Evolutionary conservation across 148 eudicot species (phyloP), one percentile per base, ranked within the genome.

Genomic region (Silene conica): DNA sequence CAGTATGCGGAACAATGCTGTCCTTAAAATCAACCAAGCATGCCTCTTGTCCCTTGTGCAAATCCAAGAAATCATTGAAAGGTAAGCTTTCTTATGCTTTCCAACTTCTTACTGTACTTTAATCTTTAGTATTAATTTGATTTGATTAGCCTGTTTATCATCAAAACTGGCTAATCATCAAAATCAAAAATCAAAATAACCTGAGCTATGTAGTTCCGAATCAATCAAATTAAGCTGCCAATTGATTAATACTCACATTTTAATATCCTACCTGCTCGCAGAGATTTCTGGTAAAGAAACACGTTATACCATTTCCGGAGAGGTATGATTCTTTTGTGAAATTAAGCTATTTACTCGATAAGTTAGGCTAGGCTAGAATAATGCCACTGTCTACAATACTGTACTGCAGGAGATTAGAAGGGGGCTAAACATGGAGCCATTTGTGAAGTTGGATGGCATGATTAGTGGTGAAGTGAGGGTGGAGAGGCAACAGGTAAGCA

Each of bases 1-100:
- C 80, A 0, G 38, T 74, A 22, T 86, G 89, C 74, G 92, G 92
- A 43, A 74, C 89, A 5, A 80, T 88, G 89, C 70, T 88, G 59
- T 71, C 79, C 21, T 70, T 86, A 8, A 73, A 69, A 41, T 78
- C 85, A 3, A 72, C 72, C 0, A 78, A 78, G 61, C 79, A 80
- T 73, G 84, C 83, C 54, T 21, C 45, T 18, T 88, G 92, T 77
- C 81, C 81, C n/a, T 70, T 83, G 56, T 86, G 92, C 83, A 73
- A 75, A 50, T 64, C 73, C 75, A 76, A 78, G 78, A 85, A 34
- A 34, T 34, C 41, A 6, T 69, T 48, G 3, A 78, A 80, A 83
- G 61, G 69, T 26, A 26, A 1, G 28, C 28, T 26, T 26, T 26
- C 1, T 26, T 26, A 26, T 26, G 28, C 28, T 26, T 26, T 26